phyloP scores from a whole-genome alignment of 1,284 basidiomycete genomes.

The Tilletia caries region DNA sequence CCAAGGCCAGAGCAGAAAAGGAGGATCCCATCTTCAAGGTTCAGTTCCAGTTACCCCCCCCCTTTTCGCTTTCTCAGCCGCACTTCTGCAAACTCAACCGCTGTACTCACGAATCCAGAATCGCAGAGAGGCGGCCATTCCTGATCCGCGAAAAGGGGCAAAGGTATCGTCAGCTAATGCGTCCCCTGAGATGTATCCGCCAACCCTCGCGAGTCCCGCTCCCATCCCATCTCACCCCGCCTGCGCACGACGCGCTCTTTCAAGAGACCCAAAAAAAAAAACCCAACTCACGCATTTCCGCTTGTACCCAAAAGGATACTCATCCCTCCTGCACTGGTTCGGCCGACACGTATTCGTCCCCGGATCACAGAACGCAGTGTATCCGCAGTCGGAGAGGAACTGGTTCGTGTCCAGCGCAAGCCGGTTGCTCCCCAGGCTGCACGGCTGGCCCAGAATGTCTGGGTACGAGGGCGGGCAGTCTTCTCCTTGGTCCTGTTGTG shows the following conservation, averaged over 20 bases:
- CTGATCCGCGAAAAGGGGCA: background rate
- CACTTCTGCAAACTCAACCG: no score
- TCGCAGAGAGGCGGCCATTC: conserved; percentile 15
- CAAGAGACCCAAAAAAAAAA: no score
- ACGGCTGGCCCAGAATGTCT: conserved; percentile 9
- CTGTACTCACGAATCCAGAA: conserved; percentile 9
- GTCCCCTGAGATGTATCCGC: no score
- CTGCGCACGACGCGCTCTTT: background rate
- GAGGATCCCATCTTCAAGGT: background rate
- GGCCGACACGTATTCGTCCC: background rate
- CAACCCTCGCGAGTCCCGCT: no score
- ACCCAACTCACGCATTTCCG: conserved; percentile 12
- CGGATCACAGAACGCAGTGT: conserved; percentile 15
- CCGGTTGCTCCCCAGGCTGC: conserved; percentile 6
- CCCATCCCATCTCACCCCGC: background rate
- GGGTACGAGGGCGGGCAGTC: background rate
- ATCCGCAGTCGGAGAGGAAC: conserved; percentile 17
- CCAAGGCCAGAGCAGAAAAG: background rate
- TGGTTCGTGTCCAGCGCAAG: conserved; percentile 16
- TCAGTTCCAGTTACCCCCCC: no score
- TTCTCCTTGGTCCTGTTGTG: background rate
- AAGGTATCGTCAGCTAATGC: background rate
- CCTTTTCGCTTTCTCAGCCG: no score
- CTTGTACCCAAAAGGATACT: conserved; percentile 17
- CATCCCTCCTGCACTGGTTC: conserved; percentile 17